These are phyloP conservation scores for Irpex sp. DNA, from an alignment of 1,284 basidiomycete species.

Conservation along the genomic window DNA sequence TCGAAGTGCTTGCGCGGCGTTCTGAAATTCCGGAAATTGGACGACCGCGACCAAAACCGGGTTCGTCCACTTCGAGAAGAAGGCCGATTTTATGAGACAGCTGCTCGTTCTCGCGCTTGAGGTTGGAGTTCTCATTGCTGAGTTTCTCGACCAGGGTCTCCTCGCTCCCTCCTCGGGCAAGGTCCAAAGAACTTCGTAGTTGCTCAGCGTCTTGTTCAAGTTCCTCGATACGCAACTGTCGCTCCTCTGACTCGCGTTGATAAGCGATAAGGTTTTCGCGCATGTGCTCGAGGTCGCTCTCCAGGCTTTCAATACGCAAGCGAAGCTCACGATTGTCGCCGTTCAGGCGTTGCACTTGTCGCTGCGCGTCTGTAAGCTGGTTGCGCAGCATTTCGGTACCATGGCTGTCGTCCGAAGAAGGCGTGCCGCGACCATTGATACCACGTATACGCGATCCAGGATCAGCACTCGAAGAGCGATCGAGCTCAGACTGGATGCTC, in stretches of 20 bases:
- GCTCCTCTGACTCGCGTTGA: slow-evolving; percentile 76
- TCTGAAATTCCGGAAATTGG: slow-evolving; percentile 63
- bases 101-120: slow-evolving; percentile 81
- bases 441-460: slow-evolving; percentile 55
- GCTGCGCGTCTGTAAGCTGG: slow-evolving; percentile 69
- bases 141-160: slow-evolving; percentile 74
- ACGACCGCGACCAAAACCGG: slow-evolving; percentile 57
- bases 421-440: slow-evolving; percentile 78
- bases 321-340: slow-evolving; percentile 76
- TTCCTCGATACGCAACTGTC: slow-evolving; percentile 70
- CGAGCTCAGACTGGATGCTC: slow-evolving; percentile 78
- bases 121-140: slow-evolving; percentile 69
- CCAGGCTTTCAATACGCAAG: slow-evolving; percentile 68
- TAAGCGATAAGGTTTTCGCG: slow-evolving; percentile 71
- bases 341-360: slow-evolving; percentile 66
- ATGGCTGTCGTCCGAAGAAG: slow-evolving; percentile 63
- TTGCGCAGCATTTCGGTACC: slow-evolving; percentile 60
- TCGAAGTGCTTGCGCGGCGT: slow-evolving; percentile 68
- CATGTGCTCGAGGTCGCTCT: slow-evolving; percentile 69
- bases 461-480: slow-evolving; percentile 62
- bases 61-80: slow-evolving; percentile 80
- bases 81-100: slow-evolving; percentile 84
- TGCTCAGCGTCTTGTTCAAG: slow-evolving; percentile 79
- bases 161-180: slow-evolving; percentile 71
- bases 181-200: slow-evolving; percentile 69